Percentiles rank a stretch among this genome's conserved stretches.
phyloP scores from a whole-genome alignment of 306 rosid species.

The Fagus crenata region DNA sequence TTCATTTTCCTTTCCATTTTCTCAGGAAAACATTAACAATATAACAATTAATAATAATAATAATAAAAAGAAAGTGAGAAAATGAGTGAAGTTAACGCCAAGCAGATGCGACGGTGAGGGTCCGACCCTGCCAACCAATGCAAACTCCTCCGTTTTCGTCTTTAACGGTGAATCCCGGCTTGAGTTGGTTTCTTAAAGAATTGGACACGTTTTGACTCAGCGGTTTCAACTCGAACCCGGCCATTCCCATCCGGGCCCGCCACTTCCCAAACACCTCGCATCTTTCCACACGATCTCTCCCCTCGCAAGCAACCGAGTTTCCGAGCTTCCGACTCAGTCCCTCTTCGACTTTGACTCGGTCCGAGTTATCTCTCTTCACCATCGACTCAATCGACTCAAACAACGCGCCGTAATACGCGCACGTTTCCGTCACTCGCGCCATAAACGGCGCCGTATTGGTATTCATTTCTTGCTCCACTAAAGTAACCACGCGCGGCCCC shows the following conservation, averaged over 20 bases:
- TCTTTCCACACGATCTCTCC: conserved; percentile 83
- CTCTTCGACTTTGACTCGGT: conserved; percentile 56
- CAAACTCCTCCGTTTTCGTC: conserved; percentile 79
- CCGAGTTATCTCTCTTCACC: conserved; percentile 19
- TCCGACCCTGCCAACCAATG: conserved; percentile 84
- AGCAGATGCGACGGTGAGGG: conserved; percentile 88
- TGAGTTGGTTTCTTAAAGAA: conserved; percentile 47
- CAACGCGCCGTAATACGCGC: conserved; percentile 52
- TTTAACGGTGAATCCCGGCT: conserved; percentile 58
- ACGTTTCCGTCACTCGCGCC: conserved; percentile 67
- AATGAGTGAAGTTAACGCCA: conserved; percentile 76
- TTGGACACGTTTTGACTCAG: conserved; percentile 63
- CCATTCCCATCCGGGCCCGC: conserved; percentile 94
- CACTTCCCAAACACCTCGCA: conserved; percentile 95
- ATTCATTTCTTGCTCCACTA: conserved; percentile 83
- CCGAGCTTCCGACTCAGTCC: conserved; percentile 58
- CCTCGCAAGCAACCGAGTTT: conserved; percentile 82
- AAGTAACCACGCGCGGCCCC: conserved; percentile 60
- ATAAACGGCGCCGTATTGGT: conserved; percentile 81
- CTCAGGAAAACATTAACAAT: conserved; percentile 55
- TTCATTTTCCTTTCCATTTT: conserved; percentile 50
- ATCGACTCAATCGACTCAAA: conserved; percentile 59
- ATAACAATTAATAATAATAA: conserved; percentile 26
- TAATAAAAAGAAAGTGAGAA: conserved; percentile 1
- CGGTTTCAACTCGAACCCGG: conserved; percentile 67